A percentile compares a stretch with the other conserved stretches of the same genome.
Conservation (phyloP, 2,329 filamentous ascomycete species). For the Aspergillus clavatus region DNA sequence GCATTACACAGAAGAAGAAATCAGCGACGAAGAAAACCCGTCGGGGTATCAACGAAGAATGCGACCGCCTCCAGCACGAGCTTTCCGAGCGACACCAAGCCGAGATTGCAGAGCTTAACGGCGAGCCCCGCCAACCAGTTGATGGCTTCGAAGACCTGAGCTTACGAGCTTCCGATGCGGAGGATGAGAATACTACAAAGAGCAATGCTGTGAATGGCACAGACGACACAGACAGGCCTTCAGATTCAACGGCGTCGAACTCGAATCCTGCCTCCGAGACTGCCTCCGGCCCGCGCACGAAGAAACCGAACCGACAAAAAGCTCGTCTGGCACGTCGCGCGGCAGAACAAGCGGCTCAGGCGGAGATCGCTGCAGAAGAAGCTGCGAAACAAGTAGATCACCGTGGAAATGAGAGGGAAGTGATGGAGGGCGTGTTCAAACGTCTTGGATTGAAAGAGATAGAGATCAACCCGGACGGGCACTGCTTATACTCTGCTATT, state of each 20-base stretch:
- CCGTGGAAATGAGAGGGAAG: constrained; percentile 62
- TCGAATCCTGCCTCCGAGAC: constrained; percentile 5
- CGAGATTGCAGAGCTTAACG: constrained; percentile 47
- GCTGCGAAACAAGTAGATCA: constrained; percentile 69
- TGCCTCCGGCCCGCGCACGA: constrained; percentile 33
- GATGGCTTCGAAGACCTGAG: constrained; percentile 31
- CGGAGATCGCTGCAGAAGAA: constrained; percentile 66
- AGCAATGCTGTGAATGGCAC: not conserved
- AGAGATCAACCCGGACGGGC: constrained; percentile 82
- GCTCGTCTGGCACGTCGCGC: constrained; percentile 84
- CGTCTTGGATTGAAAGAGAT: constrained; percentile 64
- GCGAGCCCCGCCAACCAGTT: constrained; percentile 22
- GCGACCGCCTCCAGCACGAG: constrained; percentile 53
- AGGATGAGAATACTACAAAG: constrained; percentile 2
- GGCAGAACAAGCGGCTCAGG: constrained; percentile 71
- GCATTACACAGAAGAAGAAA: constrained; percentile 94
- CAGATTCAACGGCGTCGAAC: not conserved
- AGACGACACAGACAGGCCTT: not conserved
- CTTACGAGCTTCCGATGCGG: constrained; percentile 24
- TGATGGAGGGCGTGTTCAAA: constrained; percentile 65
- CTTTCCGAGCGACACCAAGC: constrained; percentile 51
- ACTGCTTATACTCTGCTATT: constrained; percentile 89
- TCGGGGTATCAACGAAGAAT: constrained; percentile 65
- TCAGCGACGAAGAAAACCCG: constrained; percentile 78
- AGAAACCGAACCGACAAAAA: constrained; percentile 87